Conservation (phyloP, 2,329 filamentous ascomycete species). For the Cladosporium sp. region DNA sequence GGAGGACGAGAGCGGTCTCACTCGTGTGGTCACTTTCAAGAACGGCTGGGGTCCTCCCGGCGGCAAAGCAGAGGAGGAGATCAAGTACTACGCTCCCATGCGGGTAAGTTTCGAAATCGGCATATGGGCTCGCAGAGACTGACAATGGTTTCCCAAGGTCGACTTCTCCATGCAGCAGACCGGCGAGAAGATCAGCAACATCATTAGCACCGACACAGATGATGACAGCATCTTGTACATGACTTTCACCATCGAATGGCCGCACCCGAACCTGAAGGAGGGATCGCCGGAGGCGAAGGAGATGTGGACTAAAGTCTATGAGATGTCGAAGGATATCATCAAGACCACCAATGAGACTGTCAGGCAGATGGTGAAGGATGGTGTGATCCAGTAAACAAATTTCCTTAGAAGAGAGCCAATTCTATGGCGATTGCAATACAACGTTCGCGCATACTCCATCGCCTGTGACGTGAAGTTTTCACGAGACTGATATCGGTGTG, state of each 20-base stretch:
- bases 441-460: no score
- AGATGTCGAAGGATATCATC: not conserved
- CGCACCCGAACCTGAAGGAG: not conserved
- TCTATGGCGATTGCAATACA: no score
- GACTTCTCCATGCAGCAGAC: not conserved
- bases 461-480: no score
- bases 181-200: not conserved
- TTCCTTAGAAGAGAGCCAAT: no score
- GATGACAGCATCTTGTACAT: not conserved
- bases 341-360: not conserved
- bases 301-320: not conserved
- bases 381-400: not conserved
- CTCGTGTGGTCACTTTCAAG: not conserved
- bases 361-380: not conserved
- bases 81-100: not conserved
- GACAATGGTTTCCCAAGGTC: not conserved
- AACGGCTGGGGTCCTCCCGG: not conserved
- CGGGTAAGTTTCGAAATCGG: not conserved
- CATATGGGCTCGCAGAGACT: not conserved
- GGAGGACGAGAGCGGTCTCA: not conserved
- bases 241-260: not conserved
- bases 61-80: not conserved
- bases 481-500: no score
- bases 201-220: not conserved
- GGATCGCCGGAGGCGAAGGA: not conserved